Evolutionary conservation across 2,329 filamentous ascomycete species (phyloP).

Genomic region (Stromatinia cepivora): DNA sequence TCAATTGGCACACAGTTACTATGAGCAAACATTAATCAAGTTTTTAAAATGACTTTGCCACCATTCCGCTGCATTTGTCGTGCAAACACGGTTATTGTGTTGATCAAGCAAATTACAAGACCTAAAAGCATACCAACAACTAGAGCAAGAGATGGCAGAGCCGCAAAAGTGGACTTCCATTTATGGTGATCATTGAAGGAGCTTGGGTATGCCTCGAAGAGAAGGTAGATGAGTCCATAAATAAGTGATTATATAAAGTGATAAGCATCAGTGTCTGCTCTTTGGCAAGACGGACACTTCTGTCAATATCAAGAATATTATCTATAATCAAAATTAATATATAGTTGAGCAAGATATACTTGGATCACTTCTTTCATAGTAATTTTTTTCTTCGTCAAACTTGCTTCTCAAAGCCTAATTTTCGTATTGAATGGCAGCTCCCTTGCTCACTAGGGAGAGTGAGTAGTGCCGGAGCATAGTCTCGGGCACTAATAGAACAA

Average conservation of each 20-base stretch:
- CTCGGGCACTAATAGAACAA: neutral
- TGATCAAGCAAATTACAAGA: slow-evolving; percentile 63
- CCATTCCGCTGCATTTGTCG: slow-evolving; percentile 67
- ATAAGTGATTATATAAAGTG: slow-evolving; percentile 32
- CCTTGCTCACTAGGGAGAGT: slow-evolving; percentile 49
- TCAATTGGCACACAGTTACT: slow-evolving; percentile 61
- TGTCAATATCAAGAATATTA: neutral
- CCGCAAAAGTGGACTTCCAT: slow-evolving; percentile 44
- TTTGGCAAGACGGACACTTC: neutral
- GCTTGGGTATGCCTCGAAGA: slow-evolving; percentile 50
- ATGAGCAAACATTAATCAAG: slow-evolving; percentile 61
- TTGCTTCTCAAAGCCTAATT: slow-evolving; percentile 42
- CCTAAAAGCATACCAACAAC: slow-evolving; percentile 70
- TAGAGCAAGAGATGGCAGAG: slow-evolving; percentile 35
- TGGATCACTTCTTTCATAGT: neutral
- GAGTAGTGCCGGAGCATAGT: slow-evolving; percentile 43
- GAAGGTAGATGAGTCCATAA: slow-evolving; percentile 40
- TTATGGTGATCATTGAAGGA: slow-evolving; percentile 46
- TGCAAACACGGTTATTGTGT: slow-evolving; percentile 65
- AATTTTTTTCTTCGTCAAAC: slow-evolving; percentile 33
- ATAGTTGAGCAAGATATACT: neutral
- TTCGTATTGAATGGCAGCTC: slow-evolving; percentile 46
- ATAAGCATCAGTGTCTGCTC: slow-evolving; percentile 33
- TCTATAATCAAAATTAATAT: neutral
- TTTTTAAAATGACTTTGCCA: slow-evolving; percentile 63